Percentiles rank a stretch among this genome's conserved stretches.
Conservation (phyloP, 139 green algal genomes). For the Monoraphidium neglectum region DNA sequence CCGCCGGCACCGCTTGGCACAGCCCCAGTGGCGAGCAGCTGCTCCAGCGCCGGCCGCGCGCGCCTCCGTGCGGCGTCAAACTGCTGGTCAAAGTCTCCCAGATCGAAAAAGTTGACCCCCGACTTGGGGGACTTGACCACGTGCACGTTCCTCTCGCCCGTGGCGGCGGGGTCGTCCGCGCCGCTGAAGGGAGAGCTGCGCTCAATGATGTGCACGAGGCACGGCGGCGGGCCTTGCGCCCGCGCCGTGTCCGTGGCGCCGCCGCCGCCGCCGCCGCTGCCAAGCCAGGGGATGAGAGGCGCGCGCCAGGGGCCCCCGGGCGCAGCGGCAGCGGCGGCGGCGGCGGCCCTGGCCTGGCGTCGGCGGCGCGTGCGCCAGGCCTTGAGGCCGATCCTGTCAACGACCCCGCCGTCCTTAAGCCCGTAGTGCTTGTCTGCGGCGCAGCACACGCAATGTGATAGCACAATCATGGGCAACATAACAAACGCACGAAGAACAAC, state of each 20-base stretch:
- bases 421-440: slow-evolving; percentile 38
- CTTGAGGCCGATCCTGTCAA: slow-evolving; percentile 74
- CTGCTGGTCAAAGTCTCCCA: slow-evolving; percentile 78
- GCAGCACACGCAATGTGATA: not conserved
- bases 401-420: slow-evolving; percentile 84
- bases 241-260: not conserved
- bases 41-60: slow-evolving; percentile 10
- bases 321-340: too few species aligned
- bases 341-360: too few species aligned
- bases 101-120: slow-evolving; percentile 69
- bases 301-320: too few species aligned
- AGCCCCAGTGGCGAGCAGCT: too few species aligned
- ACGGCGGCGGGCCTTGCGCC: slow-evolving; percentile 37
- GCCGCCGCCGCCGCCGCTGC: too few species aligned
- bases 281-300: too few species aligned
- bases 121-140: slow-evolving; percentile 73
- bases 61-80: slow-evolving; percentile 52
- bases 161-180: slow-evolving; percentile 57
- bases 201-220: slow-evolving; percentile 85
- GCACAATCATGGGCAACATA: too few species aligned
- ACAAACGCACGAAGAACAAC: too few species aligned
- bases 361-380: slow-evolving; percentile 70
- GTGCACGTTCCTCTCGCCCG: slow-evolving; percentile 48
- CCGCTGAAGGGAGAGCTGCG: slow-evolving; percentile 81
- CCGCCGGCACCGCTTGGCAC: too few species aligned